Evolutionary conservation across 2,329 filamentous ascomycete species (phyloP).

Genomic region (Aspergillus latus): DNA sequence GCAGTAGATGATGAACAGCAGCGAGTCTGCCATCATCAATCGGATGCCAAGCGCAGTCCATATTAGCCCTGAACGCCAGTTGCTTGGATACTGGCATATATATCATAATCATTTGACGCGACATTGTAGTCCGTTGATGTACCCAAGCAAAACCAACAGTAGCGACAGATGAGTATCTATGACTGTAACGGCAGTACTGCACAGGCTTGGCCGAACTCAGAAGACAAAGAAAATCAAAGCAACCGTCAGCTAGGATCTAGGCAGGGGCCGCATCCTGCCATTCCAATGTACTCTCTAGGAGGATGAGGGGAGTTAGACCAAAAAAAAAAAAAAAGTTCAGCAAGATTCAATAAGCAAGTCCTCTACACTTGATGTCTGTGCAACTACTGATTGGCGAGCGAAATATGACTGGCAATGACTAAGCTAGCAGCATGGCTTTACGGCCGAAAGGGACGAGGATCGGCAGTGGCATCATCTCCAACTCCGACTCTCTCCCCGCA

Average conservation of each 20-base stretch:
- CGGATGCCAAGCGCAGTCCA: constrained; percentile 15
- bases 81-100: constrained; percentile 13
- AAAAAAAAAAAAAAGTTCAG: neutral
- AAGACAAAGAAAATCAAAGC: neutral
- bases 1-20: constrained; percentile 15
- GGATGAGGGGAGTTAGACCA: neutral
- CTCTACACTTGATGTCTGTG: neutral
- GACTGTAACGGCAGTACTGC: constrained; percentile 14
- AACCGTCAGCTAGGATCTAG: neutral
- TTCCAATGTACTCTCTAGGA: neutral
- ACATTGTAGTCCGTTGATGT: constrained; percentile 12
- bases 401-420: neutral
- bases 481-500: constrained; percentile 3
- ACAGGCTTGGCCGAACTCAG: constrained; percentile 3
- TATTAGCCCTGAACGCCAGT: constrained; percentile 10
- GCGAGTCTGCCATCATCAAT: constrained; percentile 13
- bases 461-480: constrained; percentile 1
- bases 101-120: constrained; percentile 8
- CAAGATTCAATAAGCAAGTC: neutral
- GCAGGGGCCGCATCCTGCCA: neutral
- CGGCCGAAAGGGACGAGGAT: neutral
- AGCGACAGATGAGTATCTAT: neutral
- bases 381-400: neutral
- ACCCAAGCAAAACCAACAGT: constrained; percentile 14
- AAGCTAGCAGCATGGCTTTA: neutral